A percentile compares a stretch with the other conserved stretches of the same genome.
Evolutionary conservation across 2,329 filamentous ascomycete genomes (phyloP).

Genomic region (Ilyonectria mors-panacis): DNA sequence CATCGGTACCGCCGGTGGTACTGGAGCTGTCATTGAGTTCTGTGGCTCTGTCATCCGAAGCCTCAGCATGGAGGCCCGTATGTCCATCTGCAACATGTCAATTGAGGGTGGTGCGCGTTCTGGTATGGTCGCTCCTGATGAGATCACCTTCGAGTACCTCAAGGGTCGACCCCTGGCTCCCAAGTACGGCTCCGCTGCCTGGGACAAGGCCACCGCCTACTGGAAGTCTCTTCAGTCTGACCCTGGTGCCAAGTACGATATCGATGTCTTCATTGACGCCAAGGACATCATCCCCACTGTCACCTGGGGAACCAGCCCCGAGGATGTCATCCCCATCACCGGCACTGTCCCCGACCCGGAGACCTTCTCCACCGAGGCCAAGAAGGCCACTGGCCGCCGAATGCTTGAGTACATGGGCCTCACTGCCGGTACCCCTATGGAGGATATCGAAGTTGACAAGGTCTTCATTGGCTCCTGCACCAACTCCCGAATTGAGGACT

Average conservation of each 20-base stretch:
- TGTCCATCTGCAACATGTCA: conserved; percentile 99
- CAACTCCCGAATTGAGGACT: conserved; percentile 96
- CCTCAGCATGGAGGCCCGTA: conserved; percentile 95
- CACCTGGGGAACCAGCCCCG: conserved; percentile 96
- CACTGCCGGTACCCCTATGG: conserved; percentile 86
- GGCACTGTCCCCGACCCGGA: conserved; percentile 92
- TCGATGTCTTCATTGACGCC: conserved; percentile 88
- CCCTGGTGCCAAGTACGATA: conserved; percentile 89
- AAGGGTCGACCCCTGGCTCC: conserved; percentile 92
- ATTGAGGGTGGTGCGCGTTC: conserved; percentile 96
- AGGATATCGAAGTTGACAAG: conserved; percentile 94
- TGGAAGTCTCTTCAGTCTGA: conserved; percentile 92
- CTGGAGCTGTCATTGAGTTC: conserved; percentile 95
- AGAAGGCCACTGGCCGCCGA: conserved; percentile 84
- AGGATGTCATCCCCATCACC: conserved; percentile 96
- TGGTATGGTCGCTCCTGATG: conserved; percentile 96
- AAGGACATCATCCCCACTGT: conserved; percentile 95
- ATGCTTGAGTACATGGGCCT: conserved; percentile 98
- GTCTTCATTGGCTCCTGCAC: conserved; percentile 99
- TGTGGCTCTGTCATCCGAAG: conserved; percentile 92
- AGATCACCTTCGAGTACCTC: conserved; percentile 95
- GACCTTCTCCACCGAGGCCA: conserved; percentile 83
- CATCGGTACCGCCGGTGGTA: conserved; percentile 96
- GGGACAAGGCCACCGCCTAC: conserved; percentile 89
- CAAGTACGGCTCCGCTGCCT: conserved; percentile 85